A percentile compares a stretch with the other conserved stretches of the same genome.
phyloP scores from a whole-genome alignment of 768 basidiomycete genomes.

The Tephrocybe rancida region DNA sequence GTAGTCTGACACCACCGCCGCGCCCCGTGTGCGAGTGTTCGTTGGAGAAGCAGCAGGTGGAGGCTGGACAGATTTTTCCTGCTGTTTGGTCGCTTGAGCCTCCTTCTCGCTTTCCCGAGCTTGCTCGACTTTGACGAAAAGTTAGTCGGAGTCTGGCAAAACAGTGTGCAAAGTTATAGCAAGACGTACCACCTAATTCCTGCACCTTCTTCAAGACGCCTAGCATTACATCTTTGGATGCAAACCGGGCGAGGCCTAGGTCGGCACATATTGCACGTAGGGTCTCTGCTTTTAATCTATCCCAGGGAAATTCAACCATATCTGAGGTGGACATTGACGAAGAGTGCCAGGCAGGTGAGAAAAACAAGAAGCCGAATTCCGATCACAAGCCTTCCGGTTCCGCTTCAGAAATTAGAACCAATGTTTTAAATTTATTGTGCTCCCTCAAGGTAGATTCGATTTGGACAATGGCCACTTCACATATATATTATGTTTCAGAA shows the following conservation, averaged over 20 bases:
- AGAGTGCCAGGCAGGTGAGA: neutral
- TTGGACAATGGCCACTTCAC: no score
- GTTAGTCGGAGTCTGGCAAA: neutral
- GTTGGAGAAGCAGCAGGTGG: neutral
- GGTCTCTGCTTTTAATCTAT: constrained; percentile 22
- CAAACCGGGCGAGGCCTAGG: constrained; percentile 6
- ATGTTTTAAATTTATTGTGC: no score
- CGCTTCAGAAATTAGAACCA: no score
- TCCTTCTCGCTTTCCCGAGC: constrained; percentile 6
- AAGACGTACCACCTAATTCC: constrained; percentile 18
- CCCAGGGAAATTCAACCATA: constrained; percentile 21
- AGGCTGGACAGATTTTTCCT: constrained; percentile 1
- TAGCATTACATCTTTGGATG: constrained; percentile 15
- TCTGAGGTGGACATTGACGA: neutral
- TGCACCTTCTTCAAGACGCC: constrained; percentile 10
- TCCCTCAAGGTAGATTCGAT: no score
- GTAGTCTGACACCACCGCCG: constrained; percentile 19
- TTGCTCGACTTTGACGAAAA: constrained; percentile 13
- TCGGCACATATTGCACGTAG: constrained; percentile 21
- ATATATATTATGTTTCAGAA: no score
- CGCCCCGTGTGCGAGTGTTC: constrained; percentile 6
- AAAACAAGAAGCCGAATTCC: constrained; percentile 5
- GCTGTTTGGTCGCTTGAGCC: constrained; percentile 2
- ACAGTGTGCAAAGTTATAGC: neutral
- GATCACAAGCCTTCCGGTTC: neutral